Evolutionary conservation across 1,284 basidiomycete species (phyloP), one percentile per base, ranked within the genome.

Genomic region (Sporisorium iseilematis-ciliati): DNA sequence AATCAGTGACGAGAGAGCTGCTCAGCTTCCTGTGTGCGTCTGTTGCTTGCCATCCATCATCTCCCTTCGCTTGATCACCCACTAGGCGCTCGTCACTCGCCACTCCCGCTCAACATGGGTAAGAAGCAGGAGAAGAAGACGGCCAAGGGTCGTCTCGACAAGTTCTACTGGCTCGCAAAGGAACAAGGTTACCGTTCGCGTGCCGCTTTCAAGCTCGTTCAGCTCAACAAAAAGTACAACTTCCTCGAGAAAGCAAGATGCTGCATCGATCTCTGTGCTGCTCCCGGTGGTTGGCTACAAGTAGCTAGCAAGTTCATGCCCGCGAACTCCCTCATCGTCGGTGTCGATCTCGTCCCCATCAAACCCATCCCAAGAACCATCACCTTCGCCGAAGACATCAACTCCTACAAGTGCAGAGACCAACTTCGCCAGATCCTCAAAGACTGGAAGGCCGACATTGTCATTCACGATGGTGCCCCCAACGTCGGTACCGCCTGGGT

Each of bases 401-500:
- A 97, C 23, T 97, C 95, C 4, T 88, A 91, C 11, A 90, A 92
- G 68, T 99, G 97, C 87, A 91, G 97, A 62, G 91, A 93, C 83
- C 90, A 92, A 74, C 90, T 99, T 58, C 91, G 93, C 53, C 88
- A 88, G 42, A 94, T 97, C 86, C 88, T 99, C 74, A 98, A 99
- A 86, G 95, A 98, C 86, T 99, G 97, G 96, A 97, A 95, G 87
- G 97, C 97, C n/a, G 97, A 99, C 85, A 90, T 99, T 38, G 95
- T 99, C n/a, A 90, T 99, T 60, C 97, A 99, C 86, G 97, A 99
- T 87, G 97, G 97, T 89, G 97, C 97, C 45, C 97, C 97, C 45
- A 99, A 99, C 86, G 97, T 99, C 86, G 97, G 97, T 89, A 93
- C 95, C 26, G 97, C 97, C 14, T 99, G 97, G 97, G 91, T 99